Evolutionary conservation across 208 protist genomes (phyloP).

Genomic region (Trypanosoma scelopori): DNA sequence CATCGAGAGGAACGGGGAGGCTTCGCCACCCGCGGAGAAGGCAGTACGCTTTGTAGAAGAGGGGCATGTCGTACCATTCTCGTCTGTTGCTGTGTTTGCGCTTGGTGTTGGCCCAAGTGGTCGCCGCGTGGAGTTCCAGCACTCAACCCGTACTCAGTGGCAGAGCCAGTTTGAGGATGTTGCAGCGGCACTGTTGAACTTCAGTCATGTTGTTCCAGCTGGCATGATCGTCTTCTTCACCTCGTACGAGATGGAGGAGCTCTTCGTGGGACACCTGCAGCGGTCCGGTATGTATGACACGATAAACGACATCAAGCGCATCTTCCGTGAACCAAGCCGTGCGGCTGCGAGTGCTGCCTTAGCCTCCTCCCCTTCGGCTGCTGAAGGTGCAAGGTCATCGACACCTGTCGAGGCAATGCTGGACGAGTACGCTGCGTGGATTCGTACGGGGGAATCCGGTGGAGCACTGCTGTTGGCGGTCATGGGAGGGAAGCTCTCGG

Average conservation of each 20-base stretch:
- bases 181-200: conserved; percentile 80
- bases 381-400: neutral
- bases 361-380: neutral
- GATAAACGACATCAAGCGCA: conserved; percentile 73
- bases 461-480: conserved; percentile 94
- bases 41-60: conserved; percentile 54
- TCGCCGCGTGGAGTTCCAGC: conserved; percentile 52
- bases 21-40: neutral
- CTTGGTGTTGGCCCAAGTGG: conserved; percentile 64
- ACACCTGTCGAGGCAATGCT: conserved; percentile 43
- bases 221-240: conserved; percentile 96
- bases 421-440: conserved; percentile 56
- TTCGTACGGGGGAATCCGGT: conserved; percentile 32
- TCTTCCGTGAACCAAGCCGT: conserved; percentile 80
- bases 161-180: conserved; percentile 49
- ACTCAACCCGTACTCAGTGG: conserved; percentile 31
- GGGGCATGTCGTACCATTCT: conserved; percentile 83
- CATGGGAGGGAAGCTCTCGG: conserved; percentile 96
- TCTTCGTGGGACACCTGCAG: conserved; percentile 44
- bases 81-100: conserved; percentile 70
- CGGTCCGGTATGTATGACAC: conserved; percentile 50
- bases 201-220: conserved; percentile 83
- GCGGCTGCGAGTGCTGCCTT: neutral
- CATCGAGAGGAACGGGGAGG: neutral
- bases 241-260: conserved; percentile 86